A percentile compares a stretch with the other conserved stretches of the same genome.
These are phyloP conservation scores for Punica granatum DNA, from an alignment of 345 rosid species.

Conservation along the genomic window DNA sequence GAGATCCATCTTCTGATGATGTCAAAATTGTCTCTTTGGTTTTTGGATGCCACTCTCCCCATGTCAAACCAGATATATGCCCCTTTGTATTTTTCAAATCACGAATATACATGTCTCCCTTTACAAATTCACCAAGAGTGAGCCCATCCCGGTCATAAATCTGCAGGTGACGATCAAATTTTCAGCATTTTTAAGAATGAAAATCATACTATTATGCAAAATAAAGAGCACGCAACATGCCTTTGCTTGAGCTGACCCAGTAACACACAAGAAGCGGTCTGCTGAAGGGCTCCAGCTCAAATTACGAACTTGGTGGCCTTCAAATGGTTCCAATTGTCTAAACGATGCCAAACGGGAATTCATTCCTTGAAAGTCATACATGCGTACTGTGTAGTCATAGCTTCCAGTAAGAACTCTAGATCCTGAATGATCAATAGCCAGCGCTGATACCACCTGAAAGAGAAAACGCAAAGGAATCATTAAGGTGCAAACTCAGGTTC, in stretches of 20 bases:
- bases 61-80: conserved; percentile 85
- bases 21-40: conserved; percentile 78
- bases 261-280: conserved; percentile 75
- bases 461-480: not conserved
- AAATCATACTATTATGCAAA: not conserved
- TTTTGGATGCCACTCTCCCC: conserved; percentile 95
- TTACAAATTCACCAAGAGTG: conserved; percentile 87
- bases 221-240: conserved; percentile 23
- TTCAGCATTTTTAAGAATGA: conserved; percentile 2
- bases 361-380: conserved; percentile 99
- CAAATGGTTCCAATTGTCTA: conserved; percentile 87
- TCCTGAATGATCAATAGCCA: conserved; percentile 85
- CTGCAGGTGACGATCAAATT: conserved; percentile 22
- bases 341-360: conserved; percentile 78
- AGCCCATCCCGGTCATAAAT: conserved; percentile 97
- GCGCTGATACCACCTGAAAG: conserved; percentile 70
- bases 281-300: conserved; percentile 95
- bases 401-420: conserved; percentile 93
- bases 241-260: conserved; percentile 99
- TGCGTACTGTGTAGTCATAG: conserved; percentile 79
- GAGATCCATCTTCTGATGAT: conserved; percentile 94
- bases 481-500: not conserved
- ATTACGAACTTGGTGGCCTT: conserved; percentile 91
- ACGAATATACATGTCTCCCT: conserved; percentile 97
- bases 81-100: conserved; percentile 97